phyloP scores from a whole-genome alignment of 139 green algal genomes.

The Astrephomene gubernaculifera region DNA sequence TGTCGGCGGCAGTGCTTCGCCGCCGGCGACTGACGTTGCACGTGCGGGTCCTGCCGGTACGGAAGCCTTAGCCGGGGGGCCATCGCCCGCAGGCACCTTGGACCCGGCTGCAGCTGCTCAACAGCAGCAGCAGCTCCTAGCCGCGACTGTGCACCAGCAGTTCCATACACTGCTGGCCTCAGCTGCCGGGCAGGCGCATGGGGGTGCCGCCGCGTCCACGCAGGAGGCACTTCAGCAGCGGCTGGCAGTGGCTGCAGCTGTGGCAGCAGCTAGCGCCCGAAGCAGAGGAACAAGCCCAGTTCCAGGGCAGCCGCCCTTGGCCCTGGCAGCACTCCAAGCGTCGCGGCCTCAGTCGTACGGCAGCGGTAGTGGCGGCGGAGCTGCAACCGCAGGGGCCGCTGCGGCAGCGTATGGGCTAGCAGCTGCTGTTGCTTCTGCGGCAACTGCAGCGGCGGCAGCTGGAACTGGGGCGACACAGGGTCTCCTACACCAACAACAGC shows the following conservation, averaged over 20 bases:
- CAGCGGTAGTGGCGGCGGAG: not conserved
- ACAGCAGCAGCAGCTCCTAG: not conserved
- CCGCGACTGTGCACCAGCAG: not conserved
- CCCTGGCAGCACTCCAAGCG: too few species aligned
- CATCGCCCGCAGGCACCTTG: not conserved
- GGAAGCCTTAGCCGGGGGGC: not conserved
- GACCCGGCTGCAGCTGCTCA: not conserved
- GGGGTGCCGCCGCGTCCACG: not conserved
- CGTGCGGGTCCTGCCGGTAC: too few species aligned
- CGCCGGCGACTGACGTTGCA: not conserved
- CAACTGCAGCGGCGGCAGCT: too few species aligned
- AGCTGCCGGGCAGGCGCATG: not conserved
- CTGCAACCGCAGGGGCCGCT: too few species aligned
- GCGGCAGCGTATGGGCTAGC: not conserved
- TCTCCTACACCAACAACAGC: not conserved
- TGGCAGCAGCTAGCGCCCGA: not conserved
- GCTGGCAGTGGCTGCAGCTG: not conserved
- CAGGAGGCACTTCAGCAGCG: not conserved
- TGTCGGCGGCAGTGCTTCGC: slow-evolving; percentile 4
- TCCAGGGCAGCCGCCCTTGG: too few species aligned
- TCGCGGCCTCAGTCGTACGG: too few species aligned
- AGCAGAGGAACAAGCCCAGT: too few species aligned
- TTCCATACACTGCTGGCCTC: not conserved
- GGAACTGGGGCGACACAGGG: not conserved
- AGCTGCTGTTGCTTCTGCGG: too few species aligned